phyloP scores from a whole-genome alignment of 331 rosid species.

The Rosa hybrid region DNA sequence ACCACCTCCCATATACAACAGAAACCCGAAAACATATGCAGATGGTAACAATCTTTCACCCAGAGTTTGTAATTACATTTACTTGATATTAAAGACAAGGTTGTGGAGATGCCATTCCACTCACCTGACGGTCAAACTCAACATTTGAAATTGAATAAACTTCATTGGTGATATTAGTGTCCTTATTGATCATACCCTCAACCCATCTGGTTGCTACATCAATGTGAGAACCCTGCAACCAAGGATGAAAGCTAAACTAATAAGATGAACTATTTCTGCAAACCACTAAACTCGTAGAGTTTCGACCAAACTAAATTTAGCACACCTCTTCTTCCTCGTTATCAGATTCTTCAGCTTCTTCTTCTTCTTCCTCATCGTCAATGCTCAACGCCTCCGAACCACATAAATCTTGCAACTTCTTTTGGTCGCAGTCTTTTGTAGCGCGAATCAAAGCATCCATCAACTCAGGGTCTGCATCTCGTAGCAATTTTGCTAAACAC shows the following conservation, averaged over 20 bases:
- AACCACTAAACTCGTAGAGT: not conserved
- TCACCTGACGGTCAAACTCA: slow-evolving; percentile 93
- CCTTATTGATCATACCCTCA: slow-evolving; percentile 75
- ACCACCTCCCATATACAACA: not conserved
- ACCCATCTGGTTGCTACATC: slow-evolving; percentile 63
- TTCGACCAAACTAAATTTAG: too few species aligned
- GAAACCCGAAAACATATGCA: not conserved
- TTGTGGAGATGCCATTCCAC: not conserved
- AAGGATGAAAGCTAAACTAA: slow-evolving; percentile 10
- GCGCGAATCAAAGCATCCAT: slow-evolving; percentile 77
- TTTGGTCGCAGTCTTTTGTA: slow-evolving; percentile 63
- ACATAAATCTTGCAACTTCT: slow-evolving; percentile 59
- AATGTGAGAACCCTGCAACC: slow-evolving; percentile 51
- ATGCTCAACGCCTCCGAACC: slow-evolving; percentile 32
- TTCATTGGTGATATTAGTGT: slow-evolving; percentile 67
- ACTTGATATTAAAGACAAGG: not conserved
- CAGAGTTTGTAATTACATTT: not conserved
- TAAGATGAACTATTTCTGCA: slow-evolving; percentile 16
- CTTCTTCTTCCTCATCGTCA: slow-evolving; percentile 43
- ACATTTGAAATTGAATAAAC: slow-evolving; percentile 75
- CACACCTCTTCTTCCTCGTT: slow-evolving; percentile 56
- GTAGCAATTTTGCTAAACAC: slow-evolving; percentile 70
- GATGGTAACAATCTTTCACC: not conserved
- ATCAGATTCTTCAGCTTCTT: slow-evolving; percentile 40
- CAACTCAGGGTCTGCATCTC: slow-evolving; percentile 72